Evolutionary conservation across 768 basidiomycete genomes (phyloP).

Genomic region (Psilocybe cubensis): DNA sequence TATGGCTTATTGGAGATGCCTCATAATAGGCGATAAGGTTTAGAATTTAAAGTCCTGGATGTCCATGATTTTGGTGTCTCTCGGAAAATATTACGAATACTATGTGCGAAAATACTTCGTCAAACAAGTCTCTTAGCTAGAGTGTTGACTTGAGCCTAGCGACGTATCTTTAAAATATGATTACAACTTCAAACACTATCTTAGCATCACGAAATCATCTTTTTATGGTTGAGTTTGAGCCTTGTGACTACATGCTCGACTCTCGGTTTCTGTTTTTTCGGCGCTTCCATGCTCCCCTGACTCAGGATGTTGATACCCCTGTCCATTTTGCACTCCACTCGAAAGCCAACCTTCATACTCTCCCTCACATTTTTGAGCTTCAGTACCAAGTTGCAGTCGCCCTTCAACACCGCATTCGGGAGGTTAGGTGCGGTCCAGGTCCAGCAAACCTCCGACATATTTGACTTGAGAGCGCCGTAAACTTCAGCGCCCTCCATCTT

Average conservation of each 20-base stretch:
- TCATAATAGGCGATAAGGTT: no score
- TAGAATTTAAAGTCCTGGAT: no score
- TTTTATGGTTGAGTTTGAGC: no score
- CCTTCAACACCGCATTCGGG: background rate
- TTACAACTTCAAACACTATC: no score
- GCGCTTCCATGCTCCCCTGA: background rate
- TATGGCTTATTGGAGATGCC: no score
- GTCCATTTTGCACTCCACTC: background rate
- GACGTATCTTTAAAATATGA: no score
- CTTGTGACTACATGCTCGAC: background rate
- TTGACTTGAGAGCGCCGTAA: background rate
- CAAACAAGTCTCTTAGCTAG: no score
- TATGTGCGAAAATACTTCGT: no score
- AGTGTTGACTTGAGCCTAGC: no score
- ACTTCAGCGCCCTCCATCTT: background rate
- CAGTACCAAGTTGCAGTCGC: background rate
- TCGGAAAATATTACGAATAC: no score
- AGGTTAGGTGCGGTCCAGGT: background rate
- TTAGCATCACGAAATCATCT: no score
- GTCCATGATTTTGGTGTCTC: no score
- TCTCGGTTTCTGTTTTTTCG: background rate
- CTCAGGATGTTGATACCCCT: background rate
- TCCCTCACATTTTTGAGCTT: background rate
- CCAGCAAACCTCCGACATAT: background rate
- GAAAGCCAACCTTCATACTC: background rate